Conservation (phyloP, 257 asterid species). For the Thymus quinquecostatus region DNA sequence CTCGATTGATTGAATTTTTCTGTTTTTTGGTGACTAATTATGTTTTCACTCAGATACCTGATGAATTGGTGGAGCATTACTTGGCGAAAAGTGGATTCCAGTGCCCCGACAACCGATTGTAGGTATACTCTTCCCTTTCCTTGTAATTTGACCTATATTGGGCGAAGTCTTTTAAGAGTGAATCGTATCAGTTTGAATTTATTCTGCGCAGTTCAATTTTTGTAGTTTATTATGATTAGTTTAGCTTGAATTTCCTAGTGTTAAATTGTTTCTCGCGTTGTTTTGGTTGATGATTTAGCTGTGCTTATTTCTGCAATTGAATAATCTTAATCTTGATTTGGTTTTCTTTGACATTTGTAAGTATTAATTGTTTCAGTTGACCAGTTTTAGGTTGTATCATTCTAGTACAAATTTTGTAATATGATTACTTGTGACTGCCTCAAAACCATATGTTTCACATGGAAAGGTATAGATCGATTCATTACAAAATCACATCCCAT, state of each 20-base stretch:
- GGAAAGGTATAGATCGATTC: background rate
- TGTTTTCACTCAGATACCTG: slow-evolving; percentile 70
- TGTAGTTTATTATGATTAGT: background rate
- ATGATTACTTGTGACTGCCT: background rate
- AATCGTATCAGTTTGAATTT: background rate
- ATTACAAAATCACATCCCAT: background rate
- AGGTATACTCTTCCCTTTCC: slow-evolving; percentile 49
- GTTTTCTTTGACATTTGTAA: background rate
- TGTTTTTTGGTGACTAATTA: background rate
- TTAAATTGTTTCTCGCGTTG: background rate
- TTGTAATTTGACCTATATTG: slow-evolving; percentile 30
- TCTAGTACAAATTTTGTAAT: background rate
- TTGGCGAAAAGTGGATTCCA: slow-evolving; percentile 94
- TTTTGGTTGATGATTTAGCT: background rate
- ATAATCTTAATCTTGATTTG: background rate
- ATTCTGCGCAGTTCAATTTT: background rate
- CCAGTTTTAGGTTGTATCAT: background rate
- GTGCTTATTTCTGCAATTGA: background rate
- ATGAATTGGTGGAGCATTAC: slow-evolving; percentile 97
- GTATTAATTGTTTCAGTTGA: slow-evolving; percentile 5
- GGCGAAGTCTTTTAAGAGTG: background rate
- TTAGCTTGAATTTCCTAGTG: background rate
- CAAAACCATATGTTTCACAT: background rate
- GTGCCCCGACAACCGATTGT: slow-evolving; percentile 97
- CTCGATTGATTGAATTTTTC: background rate